A percentile compares a stretch with the other conserved stretches of the same genome.
Evolutionary conservation across 176 grass and related monocot species (phyloP).

Genomic region (Avena eriantha): DNA sequence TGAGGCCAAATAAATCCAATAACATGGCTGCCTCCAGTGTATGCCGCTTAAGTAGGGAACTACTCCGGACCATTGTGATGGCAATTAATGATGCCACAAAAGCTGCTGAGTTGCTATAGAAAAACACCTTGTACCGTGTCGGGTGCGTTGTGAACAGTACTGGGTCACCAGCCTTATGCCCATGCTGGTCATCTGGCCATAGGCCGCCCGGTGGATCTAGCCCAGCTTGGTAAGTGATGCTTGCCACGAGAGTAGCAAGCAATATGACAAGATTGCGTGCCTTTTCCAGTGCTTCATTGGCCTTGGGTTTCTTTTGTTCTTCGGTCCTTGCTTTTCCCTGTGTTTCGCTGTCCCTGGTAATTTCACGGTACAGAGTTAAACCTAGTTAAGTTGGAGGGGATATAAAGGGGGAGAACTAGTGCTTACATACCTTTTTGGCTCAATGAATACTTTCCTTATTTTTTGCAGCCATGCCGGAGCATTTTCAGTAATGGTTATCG

Average conservation of each 20-base stretch:
- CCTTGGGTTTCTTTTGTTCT: neutral
- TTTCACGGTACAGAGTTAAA: neutral
- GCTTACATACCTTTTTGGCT: neutral
- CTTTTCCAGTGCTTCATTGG: neutral
- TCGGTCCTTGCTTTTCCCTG: neutral
- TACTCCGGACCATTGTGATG: constrained; percentile 35
- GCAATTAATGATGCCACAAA: constrained; percentile 41
- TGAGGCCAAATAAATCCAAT: constrained; percentile 33
- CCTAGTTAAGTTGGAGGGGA: neutral
- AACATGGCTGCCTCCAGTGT: constrained; percentile 40
- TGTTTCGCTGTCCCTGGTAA: neutral
- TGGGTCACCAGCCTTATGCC: constrained; percentile 17
- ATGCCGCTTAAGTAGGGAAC: neutral
- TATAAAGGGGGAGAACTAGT: neutral
- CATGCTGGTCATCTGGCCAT: constrained; percentile 26
- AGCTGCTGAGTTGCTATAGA: constrained; percentile 41
- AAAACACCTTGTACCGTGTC: constrained; percentile 36
- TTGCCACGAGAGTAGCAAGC: constrained; percentile 44
- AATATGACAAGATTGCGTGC: constrained; percentile 25
- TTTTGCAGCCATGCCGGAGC: neutral
- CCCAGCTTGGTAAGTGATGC: constrained; percentile 48
- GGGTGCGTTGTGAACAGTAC: constrained; percentile 29
- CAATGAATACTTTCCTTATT: neutral
- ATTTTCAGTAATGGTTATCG: neutral
- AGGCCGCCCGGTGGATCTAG: constrained; percentile 46